A percentile compares a stretch with the other conserved stretches of the same genome.
phyloP scores from a whole-genome alignment of 169 alveolate species.

The Cryptosporidium xiaoi region DNA sequence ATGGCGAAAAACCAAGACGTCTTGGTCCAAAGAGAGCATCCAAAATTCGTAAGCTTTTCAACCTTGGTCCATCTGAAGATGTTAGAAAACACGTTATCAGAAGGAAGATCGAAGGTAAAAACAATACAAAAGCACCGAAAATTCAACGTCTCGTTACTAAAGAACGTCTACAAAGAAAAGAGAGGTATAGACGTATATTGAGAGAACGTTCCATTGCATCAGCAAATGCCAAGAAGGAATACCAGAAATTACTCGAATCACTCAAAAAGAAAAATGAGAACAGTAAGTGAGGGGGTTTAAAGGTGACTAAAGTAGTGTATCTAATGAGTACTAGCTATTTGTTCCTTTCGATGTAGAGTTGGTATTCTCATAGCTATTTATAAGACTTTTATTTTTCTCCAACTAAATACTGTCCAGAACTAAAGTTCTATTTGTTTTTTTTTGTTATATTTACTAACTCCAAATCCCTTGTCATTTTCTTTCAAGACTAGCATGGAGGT shows the following conservation, averaged over 20 bases:
- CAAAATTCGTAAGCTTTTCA: constrained; percentile 96
- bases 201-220: constrained; percentile 65
- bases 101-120: constrained; percentile 90
- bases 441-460: no score
- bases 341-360: no score
- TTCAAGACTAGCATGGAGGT: no score
- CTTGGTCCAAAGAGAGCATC: constrained; percentile 99
- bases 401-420: no score
- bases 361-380: no score
- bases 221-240: constrained; percentile 72
- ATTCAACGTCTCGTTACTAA: constrained; percentile 99
- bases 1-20: constrained; percentile 95
- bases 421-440: no score
- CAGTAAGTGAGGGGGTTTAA: background rate
- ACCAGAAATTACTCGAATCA: constrained; percentile 34
- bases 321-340: no score
- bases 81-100: constrained; percentile 95
- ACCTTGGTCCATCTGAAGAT: constrained; percentile 93
- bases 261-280: constrained; percentile 1
- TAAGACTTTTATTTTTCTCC: no score
- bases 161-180: constrained; percentile 96
- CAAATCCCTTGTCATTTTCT: no score
- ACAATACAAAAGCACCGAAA: constrained; percentile 95
- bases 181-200: constrained; percentile 76
- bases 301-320: no score